Evolutionary conservation across 2,329 filamentous ascomycete genomes (phyloP), one percentile per base, ranked within the genome.

Genomic region (Fusarium sp.): DNA sequence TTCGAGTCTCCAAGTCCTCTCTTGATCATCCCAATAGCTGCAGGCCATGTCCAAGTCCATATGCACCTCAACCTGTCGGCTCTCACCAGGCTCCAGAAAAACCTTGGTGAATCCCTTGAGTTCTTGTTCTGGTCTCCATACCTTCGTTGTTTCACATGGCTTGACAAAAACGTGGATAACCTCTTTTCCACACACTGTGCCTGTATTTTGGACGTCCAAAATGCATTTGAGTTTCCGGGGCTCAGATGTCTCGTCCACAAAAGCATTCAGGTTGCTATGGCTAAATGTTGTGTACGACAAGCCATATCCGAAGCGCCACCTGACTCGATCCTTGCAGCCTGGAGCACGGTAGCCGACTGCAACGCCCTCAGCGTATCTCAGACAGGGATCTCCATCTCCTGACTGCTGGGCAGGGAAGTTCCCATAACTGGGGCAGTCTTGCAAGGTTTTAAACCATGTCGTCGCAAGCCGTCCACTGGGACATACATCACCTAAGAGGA

Each of bases 371-470:
- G 34, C 37, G 2, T 71, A 71, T 3, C 22, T 45, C 25, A 71
- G 61, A 22, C 18, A 41, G 8, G 29, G 22, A n/a, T n/a, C 49
- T 3, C 65, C 60, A 8, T 37, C 12, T 1, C 34, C 46, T 5
- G n/a, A 34, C 12, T 56, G 46, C 8, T 57, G n/a, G 7, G 61
- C 65, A 11, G 65, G 67, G 11, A 71, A 71, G 27, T 64, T 49
- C 1, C 25, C 47, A 13, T 44, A 70, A 24, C 67, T 70, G 2
- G 64, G 67, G 42, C 22, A 67, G 47, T 70, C 60, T 24, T 65
- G 48, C 11, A 70, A 22, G 3, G 47, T 68, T 27, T 70, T 67
- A 24, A 70, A 67, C 67, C 67, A 68, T 3, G 67, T 70, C 2
- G 64, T 65, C 1, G 64, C n/a, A 14, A 70, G 54, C 3, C 64